Evolutionary conservation across 208 protist genomes (phyloP).

Genomic region (Leptomonas seymouri): DNA sequence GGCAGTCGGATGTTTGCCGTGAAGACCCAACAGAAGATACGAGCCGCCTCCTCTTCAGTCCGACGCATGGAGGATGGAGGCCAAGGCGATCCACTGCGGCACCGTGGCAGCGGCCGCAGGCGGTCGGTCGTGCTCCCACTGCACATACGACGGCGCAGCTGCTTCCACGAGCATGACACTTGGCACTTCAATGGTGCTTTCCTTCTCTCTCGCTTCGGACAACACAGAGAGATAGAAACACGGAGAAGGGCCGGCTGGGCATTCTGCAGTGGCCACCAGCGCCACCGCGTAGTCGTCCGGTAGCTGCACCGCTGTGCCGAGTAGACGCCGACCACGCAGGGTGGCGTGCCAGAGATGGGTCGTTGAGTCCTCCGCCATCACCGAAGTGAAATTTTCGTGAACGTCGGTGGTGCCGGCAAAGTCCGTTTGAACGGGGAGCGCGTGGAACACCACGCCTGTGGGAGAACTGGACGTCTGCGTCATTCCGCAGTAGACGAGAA

Average conservation of each 20-base stretch:
- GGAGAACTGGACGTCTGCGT: neutral
- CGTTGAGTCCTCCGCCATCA: slow-evolving; percentile 23
- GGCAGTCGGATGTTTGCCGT: no score
- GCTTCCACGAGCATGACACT: slow-evolving; percentile 28
- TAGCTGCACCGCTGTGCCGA: slow-evolving; percentile 37
- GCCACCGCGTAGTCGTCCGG: slow-evolving; percentile 40
- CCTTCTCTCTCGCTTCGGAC: neutral
- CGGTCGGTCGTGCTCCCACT: slow-evolving; percentile 71
- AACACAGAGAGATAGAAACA: neutral
- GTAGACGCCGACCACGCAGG: slow-evolving; percentile 41
- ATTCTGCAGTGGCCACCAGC: slow-evolving; percentile 11
- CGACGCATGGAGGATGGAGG: slow-evolving; percentile 40
- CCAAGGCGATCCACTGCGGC: slow-evolving; percentile 57
- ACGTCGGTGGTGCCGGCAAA: slow-evolving; percentile 81
- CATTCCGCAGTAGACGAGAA: neutral
- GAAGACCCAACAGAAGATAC: no score
- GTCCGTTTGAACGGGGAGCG: slow-evolving; percentile 61
- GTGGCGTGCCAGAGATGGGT: slow-evolving; percentile 15
- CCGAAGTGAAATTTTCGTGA: slow-evolving; percentile 54
- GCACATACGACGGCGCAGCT: slow-evolving; percentile 29
- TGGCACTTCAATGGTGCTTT: neutral
- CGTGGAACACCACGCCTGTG: slow-evolving; percentile 39
- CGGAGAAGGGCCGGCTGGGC: neutral
- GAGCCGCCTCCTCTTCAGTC: neutral
- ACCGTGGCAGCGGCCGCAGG: slow-evolving; percentile 35